Base-by-base conservation (phyloP, 2,329 filamentous ascomycete species). In the Diplodia intermedia region DNA sequence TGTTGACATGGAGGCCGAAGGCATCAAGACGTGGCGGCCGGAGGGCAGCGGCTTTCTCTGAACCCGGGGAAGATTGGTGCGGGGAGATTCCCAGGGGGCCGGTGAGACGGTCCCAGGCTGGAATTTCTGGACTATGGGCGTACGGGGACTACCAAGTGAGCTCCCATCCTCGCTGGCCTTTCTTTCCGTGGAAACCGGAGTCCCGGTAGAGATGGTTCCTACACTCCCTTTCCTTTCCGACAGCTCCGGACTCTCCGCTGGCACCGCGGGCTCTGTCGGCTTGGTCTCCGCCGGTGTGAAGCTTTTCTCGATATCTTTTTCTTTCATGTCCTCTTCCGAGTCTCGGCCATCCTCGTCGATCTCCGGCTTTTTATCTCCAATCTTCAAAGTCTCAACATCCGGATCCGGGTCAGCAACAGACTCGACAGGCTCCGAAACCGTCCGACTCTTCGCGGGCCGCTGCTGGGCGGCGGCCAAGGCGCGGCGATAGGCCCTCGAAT, bases 401-500 rank as follows among this genome's bases (percentile, higher is more conserved):
- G 20, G 36, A 49, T 31, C 49, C 5, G 53, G 26, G 47, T 40
- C 54, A 5, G 7, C n/a, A 14, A 18, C 43, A 8, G 40, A 8
- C 15, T 47, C 40, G n/a, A 47, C 26, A 4, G 36, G 67, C 33
- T 65, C 65, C 4, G 33, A 60, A 38, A 49, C 36, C 40, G 49
- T 67, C 14, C 26, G n/a, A n/a, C 52, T 57, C 20, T 47, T 65
- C 2, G 57, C 31, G 3, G 54, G 65, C 4, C 50, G 60, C 12
- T 55, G 38, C 29, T 60, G 56, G 29, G 70, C 70, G 18, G 56
- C 57, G 8, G 73, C 72, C 73, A 78, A 74, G 2, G 73, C 75
- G 66, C 74, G 71, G 18, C 72, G 72, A 71, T 78, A 78, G 1
- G 73, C 75, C 49, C 71, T 74, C 15, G 76, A 78, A 60, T 74